Base-by-base conservation (phyloP, 2,329 filamentous ascomycete genomes). In the Neospermospora avenae region DNA sequence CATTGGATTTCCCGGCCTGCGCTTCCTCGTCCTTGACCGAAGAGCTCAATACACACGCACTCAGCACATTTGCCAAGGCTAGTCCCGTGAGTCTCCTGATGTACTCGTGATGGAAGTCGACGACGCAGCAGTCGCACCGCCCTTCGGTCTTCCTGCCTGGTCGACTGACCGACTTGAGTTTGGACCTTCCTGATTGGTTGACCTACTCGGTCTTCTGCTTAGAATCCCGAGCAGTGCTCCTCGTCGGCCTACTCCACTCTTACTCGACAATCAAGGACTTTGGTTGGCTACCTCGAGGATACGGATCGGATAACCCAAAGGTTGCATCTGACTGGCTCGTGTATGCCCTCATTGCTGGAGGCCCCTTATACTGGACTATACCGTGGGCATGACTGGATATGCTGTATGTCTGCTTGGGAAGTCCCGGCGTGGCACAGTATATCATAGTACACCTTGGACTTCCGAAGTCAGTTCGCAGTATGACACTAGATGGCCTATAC, bases 1-100 rank as follows among this genome's bases (percentile, higher is more conserved):
- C 59, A 65, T 65, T 65, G 59, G 63, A 44, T 46, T n/a, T 57
- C 53, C 53, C 42, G 14, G 7, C 57, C 51, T 10, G 46, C 49
- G 51, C 56, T 39, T 51, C 3, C 54, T 48, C 57, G 51, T 22
- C 22, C 51, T 53, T 54, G 59, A 65, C 63, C 63, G 63, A 59
- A 58, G 61, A 48, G 54, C 48, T 54, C 54, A 31, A 49, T 39
- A 34, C 41, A 61, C 58, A 52, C 35, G 55, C 42, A 57, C 53
- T 49, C 53, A 48, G 39, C 54, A 44, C 48, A 13, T 44, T 22
- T 54, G 60, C 60, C 63, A 62, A 58, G 59, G 16, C 34, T 25
- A 57, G n/a, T 48, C 28, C 28, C 5, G 28, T 31, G 28, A 31
- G 28, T 25, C 22, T 18, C 46, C 25, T n/a, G 11, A 24, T 37